Evolutionary conservation across 1,284 basidiomycete species (phyloP), one percentile per base, ranked within the genome.

Genomic region (Pseudozyma hubeiensis): DNA sequence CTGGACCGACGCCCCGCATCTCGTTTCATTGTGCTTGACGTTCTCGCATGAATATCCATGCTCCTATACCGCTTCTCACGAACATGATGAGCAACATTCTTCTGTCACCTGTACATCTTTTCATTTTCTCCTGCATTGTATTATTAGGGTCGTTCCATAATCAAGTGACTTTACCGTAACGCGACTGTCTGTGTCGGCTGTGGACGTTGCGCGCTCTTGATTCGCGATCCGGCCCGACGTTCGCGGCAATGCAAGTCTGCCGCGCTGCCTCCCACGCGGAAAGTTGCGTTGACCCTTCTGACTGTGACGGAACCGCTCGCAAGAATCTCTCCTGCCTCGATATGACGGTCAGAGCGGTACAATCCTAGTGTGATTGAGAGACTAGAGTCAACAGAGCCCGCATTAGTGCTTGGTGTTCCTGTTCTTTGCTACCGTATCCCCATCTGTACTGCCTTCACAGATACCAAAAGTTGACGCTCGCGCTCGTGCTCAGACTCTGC

Each of bases 391-490:
- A 24, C 24, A 37, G 35, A 2, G 35, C 35, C 35, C 35, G 10
- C 35, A 37, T 37, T 5, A 24, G 24, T 24, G 24, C 24, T 24
- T 24, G 24, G 4, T 24, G 24, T 24, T 24, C 24, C 24, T 24
- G 24, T 24, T 24, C 24, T 24, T 24, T 24, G 24, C 24, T 24
- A 24, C 24, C 24, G 24, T 24, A 24, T 24, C 24, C 24, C 24
- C 24, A 24, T 24, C 35, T 37, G 8, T 17, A 13, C 16, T 35
- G 9, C 14, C n/a, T 34, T 61, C 44, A 67, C 14, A 52, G 52
- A 41, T 71, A 78, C 76, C 76, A 78, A 14, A 67, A 72, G 44
- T 78, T 78, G 41, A 76, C 70, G 53, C 73, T 76, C 7, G 58
- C 69, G 49, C 74, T 76, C 9, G 66, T 77, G 33, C 48, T 50